Evolutionary conservation across 345 rosid species (phyloP).

Genomic region (Raphanus sativus): DNA sequence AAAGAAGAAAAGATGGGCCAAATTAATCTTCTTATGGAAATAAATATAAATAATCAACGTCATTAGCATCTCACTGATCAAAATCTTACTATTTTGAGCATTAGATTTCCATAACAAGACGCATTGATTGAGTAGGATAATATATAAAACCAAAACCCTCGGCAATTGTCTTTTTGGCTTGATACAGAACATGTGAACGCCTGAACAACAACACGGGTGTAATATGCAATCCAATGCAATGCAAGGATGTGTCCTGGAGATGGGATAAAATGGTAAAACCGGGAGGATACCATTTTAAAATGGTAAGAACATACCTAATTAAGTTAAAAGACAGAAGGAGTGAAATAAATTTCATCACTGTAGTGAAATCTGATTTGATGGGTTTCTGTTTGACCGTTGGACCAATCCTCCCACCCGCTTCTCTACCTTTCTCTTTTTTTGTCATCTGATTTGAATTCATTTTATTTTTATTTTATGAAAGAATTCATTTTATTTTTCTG

Average conservation of each 20-base stretch:
- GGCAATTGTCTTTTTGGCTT: constrained; percentile 35
- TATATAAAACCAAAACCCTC: constrained; percentile 28
- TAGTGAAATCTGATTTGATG: constrained; percentile 38
- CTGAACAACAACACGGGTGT: constrained; percentile 26
- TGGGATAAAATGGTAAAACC: constrained; percentile 30
- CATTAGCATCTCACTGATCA: constrained; percentile 28
- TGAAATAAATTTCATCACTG: constrained; percentile 24
- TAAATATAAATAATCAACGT: constrained; percentile 8
- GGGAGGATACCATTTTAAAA: constrained; percentile 10
- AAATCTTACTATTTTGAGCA: constrained; percentile 8
- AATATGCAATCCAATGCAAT: neutral
- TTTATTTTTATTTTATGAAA: neutral
- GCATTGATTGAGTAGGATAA: constrained; percentile 13
- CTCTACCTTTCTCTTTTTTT: neutral
- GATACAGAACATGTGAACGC: constrained; percentile 34
- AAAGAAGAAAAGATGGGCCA: constrained; percentile 25
- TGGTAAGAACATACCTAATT: constrained; percentile 39
- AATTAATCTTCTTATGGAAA: constrained; percentile 26
- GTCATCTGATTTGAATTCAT: neutral
- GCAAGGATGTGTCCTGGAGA: constrained; percentile 18
- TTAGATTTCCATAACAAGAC: constrained; percentile 19
- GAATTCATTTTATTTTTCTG: neutral
- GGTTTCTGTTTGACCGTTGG: constrained; percentile 45
- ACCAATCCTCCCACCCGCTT: constrained; percentile 28
- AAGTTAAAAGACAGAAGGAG: constrained; percentile 36